Evolutionary conservation across 352 stramenopile genomes (phyloP), one percentile per base, ranked within the genome.

Genomic region (Nannochloropsis limnetica): DNA sequence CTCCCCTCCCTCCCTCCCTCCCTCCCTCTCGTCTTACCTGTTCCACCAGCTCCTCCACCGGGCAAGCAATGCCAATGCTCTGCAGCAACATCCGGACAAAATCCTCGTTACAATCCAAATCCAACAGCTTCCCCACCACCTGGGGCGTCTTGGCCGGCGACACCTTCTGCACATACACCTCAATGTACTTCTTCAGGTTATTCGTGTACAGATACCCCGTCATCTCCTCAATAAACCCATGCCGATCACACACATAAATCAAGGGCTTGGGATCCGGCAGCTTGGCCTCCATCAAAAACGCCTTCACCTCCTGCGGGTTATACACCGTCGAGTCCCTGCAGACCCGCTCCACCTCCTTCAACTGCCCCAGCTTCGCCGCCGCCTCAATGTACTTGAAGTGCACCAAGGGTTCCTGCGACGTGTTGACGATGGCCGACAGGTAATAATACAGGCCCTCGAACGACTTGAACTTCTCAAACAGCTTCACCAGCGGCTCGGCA

Each of bases 341-440:
- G 68, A 99, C 96, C 80, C 96, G 94, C 88, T 99, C 96, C 25
- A 98, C 96, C 88, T 99, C 96, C 89, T 99, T 99, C 90, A 98
- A 98, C 87, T 99, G 96, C 44, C 96, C 95, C 90, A 99, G 97
- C 92, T 98, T 98, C 81, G 96, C 98, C 20, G 96, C 97, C 69
- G 95, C 94, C 89, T 99, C 95, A 90, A 99, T 99, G 90, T 99
- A 99, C 90, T 99, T 99, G 88, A 99, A 99, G 88, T 99, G 96
- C 54, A 99, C 96, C 83, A 97, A 92, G 5, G 95, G 90, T 84
- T 99, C 95, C 87, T 99, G 95, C 5, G 93, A 98, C 61, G 61
- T 96, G 89, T 99, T 99, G 15, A 99, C 96, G 83, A 99, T 97
- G 9, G 95, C 94, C 28, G 96, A 96, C 79, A 99, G 90, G 90